Base-by-base conservation (phyloP, 192 early-diverging fungal genomes). In the Physocladia obscura region DNA sequence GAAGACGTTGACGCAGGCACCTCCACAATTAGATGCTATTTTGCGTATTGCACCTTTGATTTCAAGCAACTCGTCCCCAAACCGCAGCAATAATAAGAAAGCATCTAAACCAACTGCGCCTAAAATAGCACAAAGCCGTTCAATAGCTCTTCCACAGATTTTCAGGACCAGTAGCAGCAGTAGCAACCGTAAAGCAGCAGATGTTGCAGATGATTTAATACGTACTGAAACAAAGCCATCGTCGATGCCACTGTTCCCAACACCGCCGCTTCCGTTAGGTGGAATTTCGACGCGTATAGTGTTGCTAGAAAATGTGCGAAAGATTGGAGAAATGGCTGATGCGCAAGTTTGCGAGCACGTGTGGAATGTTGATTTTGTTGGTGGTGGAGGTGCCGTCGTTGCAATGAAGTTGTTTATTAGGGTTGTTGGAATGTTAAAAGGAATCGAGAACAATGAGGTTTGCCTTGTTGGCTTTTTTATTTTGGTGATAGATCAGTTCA, bases 241-340 rank as follows among this genome's bases (percentile, higher is more conserved):
- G n/a, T n/a, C n/a, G n/a, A n/a, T n/a, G n/a, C n/a, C n/a, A n/a
- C n/a, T n/a, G n/a, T n/a, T n/a, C n/a, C n/a, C n/a, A n/a, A n/a
- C n/a, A n/a, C n/a, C n/a, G n/a, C n/a, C 15, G 39, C 38, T 68
- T 6, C 65, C 65, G 1, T 35, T 68, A 1, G 54, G 65, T 13
- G 65, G 65, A 15, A 26, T 68, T 39, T 68, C 51, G 6, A 68
- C 65, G 22, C 50, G 65, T 4, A 38, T 36, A 29, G 52, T 56
- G 8, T 22, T 68, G 36, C 54, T 68, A 22, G 19, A 15, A 11
- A 39, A 68, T 57, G 54, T 57, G 50, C 26, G 52, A 8, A 8
- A 22, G 39, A 30, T 68, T 21, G 65, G 51, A 8, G 54, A 57
- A 31, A 29, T 34, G 13, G 2, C 29, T 11, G 63, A 67, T n/a